These are phyloP conservation scores for Carex littledalei DNA, from an alignment of 176 grass and related monocot species.

Conservation along the genomic window DNA sequence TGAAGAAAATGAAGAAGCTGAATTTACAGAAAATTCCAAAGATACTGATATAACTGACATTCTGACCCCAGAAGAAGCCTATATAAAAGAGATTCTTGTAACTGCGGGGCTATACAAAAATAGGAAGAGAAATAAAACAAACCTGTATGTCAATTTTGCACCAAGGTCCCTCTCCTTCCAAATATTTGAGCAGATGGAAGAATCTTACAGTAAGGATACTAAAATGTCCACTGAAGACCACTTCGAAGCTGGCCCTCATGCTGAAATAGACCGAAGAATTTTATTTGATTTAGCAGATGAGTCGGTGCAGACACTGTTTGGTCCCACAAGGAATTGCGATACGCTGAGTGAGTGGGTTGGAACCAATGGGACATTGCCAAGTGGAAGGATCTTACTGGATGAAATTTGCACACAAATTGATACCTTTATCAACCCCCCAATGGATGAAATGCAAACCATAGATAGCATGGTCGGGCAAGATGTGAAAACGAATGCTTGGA, in stretches of 20 bases:
- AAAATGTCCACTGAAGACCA: slow-evolving; percentile 9
- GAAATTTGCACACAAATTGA: slow-evolving; percentile 52
- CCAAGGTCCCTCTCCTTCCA: slow-evolving; percentile 24
- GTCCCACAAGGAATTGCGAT: slow-evolving; percentile 4
- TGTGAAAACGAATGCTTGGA: slow-evolving; percentile 29
- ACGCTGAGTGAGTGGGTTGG: slow-evolving; percentile 39
- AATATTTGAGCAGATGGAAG: slow-evolving; percentile 62
- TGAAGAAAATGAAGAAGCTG: slow-evolving; percentile 10
- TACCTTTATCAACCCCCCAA: slow-evolving; percentile 23
- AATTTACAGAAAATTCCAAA: slow-evolving; percentile 23
- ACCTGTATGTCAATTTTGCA: slow-evolving; percentile 9
- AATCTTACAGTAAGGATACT: slow-evolving; percentile 29
- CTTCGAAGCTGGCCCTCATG: slow-evolving; percentile 5
- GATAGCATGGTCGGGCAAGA: slow-evolving; percentile 38
- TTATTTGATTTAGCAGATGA: slow-evolving; percentile 73
- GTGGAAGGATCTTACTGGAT: slow-evolving; percentile 33
- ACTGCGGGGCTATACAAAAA: slow-evolving; percentile 51
- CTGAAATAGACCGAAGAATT: slow-evolving; percentile 31
- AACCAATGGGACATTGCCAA: neutral
- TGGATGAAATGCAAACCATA: slow-evolving; percentile 41
- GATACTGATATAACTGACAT: slow-evolving; percentile 19
- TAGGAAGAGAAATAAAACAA: neutral
- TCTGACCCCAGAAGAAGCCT: slow-evolving; percentile 31
- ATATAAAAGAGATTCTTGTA: slow-evolving; percentile 47
- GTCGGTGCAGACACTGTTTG: slow-evolving; percentile 32